Evolutionary conservation across 352 stramenopile species (phyloP).

Genomic region (Blastocystis sp.): DNA sequence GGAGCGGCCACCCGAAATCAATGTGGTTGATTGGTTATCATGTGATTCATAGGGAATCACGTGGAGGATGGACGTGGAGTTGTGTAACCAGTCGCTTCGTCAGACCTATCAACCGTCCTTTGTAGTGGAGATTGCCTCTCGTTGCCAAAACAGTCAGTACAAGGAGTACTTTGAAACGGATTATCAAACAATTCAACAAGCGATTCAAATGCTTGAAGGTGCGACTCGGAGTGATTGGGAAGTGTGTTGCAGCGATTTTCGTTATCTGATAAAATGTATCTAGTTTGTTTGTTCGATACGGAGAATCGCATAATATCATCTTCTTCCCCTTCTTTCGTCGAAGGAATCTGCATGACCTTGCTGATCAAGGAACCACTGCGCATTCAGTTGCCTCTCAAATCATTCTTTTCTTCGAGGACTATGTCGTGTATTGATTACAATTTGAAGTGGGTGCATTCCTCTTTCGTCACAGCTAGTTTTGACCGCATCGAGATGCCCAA

Average conservation of each 20-base stretch:
- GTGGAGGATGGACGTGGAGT: constrained; percentile 32
- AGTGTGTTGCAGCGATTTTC: constrained; percentile 14
- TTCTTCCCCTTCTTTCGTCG: too few relatives aligned
- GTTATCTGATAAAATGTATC: not conserved
- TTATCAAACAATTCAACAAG: not conserved
- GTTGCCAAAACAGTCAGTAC: not conserved
- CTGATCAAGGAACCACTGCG: not conserved
- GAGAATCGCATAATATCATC: not conserved
- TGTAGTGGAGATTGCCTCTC: not conserved
- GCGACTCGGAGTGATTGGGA: constrained; percentile 24
- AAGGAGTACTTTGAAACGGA: constrained; percentile 41
- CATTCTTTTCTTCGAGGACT: not conserved
- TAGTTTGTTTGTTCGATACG: not conserved
- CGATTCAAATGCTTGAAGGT: not conserved
- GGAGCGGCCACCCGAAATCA: not conserved
- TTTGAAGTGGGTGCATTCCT: not conserved
- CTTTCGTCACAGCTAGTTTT: not conserved
- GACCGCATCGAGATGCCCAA: not conserved
- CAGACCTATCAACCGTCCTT: not conserved
- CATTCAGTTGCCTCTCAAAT: not conserved
- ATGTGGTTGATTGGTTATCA: not conserved
- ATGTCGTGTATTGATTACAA: constrained; percentile 56
- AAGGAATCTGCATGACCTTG: too few relatives aligned
- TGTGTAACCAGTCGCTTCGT: not conserved
- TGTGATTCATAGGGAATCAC: not conserved